Conservation (phyloP, 2,329 filamentous ascomycete species). For the Aureobasidium vineae region DNA sequence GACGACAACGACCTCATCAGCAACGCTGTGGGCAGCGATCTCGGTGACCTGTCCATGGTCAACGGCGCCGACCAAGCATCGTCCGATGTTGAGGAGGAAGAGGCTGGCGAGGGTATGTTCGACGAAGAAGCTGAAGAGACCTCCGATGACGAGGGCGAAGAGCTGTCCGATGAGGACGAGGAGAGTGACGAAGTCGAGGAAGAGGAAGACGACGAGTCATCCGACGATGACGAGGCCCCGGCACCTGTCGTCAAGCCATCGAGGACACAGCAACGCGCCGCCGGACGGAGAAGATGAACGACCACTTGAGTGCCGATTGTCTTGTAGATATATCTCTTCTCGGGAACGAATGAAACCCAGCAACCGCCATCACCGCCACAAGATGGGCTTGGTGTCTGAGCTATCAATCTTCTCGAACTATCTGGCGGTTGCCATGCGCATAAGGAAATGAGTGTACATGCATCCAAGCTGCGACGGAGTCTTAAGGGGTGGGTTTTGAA, state of each 20-base stretch:
- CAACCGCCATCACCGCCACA: not conserved
- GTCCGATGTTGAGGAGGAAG: constrained; percentile 32
- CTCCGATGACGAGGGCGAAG: constrained; percentile 48
- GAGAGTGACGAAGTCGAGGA: constrained; percentile 45
- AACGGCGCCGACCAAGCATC: constrained; percentile 30
- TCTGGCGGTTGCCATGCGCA: constrained; percentile 4
- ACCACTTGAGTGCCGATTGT: not conserved
- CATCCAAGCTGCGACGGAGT: constrained; percentile 19
- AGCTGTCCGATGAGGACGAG: constrained; percentile 46
- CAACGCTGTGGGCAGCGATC: constrained; percentile 28
- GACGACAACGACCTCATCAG: constrained; percentile 40
- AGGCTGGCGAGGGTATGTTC: constrained; percentile 43
- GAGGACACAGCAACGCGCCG: constrained; percentile 27
- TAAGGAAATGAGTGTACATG: constrained; percentile 19
- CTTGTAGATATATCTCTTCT: constrained; percentile 11
- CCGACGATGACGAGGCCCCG: constrained; percentile 26
- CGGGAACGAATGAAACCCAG: not conserved
- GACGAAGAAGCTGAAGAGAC: constrained; percentile 55
- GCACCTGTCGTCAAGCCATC: constrained; percentile 29
- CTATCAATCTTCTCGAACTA: not conserved
- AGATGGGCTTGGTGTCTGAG: not conserved
- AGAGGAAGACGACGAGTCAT: constrained; percentile 31
- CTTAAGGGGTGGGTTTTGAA: constrained; percentile 3
- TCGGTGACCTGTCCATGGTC: constrained; percentile 28
- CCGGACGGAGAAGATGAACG: constrained; percentile 32